A percentile compares a stretch with the other conserved stretches of the same genome.
Evolutionary conservation across 1,284 basidiomycete genomes (phyloP).

Genomic region (Cutaneotrichosporon arboriforme): DNA sequence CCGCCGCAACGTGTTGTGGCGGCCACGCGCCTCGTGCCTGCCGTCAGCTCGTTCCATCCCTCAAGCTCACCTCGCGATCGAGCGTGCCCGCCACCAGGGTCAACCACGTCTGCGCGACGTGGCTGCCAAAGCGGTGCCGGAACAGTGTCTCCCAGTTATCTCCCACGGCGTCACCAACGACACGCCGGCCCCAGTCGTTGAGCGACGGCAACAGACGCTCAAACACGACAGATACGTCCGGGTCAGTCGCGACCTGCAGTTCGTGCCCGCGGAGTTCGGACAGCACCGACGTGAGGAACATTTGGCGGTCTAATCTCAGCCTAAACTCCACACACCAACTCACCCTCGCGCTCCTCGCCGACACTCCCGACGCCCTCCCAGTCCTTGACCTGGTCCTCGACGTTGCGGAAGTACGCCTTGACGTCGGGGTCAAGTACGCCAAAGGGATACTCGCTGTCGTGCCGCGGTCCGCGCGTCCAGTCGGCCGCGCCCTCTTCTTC

Average conservation of each 20-base stretch:
- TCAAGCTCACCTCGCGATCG: slow-evolving; percentile 64
- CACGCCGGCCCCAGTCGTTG: slow-evolving; percentile 85
- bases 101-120: slow-evolving; percentile 85
- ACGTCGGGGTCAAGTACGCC: slow-evolving; percentile 79
- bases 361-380: slow-evolving; percentile 60
- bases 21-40: slow-evolving; percentile 64
- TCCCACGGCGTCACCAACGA: slow-evolving; percentile 74
- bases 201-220: slow-evolving; percentile 84
- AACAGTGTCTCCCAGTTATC: slow-evolving; percentile 73
- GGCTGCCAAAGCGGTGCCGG: slow-evolving; percentile 80
- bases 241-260: slow-evolving; percentile 80
- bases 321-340: slow-evolving; percentile 51
- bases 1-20: slow-evolving; percentile 50
- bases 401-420: slow-evolving; percentile 83
- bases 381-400: slow-evolving; percentile 75
- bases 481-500: slow-evolving; percentile 19
- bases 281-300: slow-evolving; percentile 78
- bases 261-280: slow-evolving; percentile 79
- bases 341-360: slow-evolving; percentile 66
- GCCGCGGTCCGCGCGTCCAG: slow-evolving; percentile 35
- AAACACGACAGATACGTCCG: slow-evolving; percentile 78
- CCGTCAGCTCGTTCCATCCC: neutral
- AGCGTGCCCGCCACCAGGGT: slow-evolving; percentile 67
- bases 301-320: slow-evolving; percentile 59
- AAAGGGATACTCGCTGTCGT: slow-evolving; percentile 69